These are phyloP conservation scores for Puccinellia tenuiflora DNA, from an alignment of 176 grass and related monocot species.

Conservation along the genomic window DNA sequence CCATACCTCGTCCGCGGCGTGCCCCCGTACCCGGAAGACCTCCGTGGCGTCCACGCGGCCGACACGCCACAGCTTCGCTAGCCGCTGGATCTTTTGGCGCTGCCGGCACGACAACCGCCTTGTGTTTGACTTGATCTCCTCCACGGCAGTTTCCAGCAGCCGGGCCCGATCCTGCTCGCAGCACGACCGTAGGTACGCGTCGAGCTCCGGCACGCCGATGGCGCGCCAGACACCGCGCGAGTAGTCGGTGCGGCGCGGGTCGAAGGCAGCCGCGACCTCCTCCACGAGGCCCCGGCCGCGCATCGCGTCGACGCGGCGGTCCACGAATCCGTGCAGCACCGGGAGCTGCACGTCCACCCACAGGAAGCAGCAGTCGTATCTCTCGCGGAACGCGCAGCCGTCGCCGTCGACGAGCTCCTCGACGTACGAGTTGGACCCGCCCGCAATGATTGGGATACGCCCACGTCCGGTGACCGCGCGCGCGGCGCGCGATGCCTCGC, in stretches of 20 bases:
- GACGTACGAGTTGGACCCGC: slow-evolving; percentile 84
- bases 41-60: slow-evolving; percentile 47
- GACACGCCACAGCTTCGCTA: slow-evolving; percentile 28
- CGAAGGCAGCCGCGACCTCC: not conserved
- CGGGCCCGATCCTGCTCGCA: not conserved
- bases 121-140: not conserved
- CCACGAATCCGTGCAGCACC: slow-evolving; percentile 57
- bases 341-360: slow-evolving; percentile 79
- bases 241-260: not conserved
- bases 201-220: slow-evolving; percentile 3
- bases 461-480: slow-evolving; percentile 5
- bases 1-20: slow-evolving; percentile 31
- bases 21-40: not conserved
- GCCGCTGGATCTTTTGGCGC: not conserved
- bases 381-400: slow-evolving; percentile 39
- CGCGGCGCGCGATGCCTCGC: slow-evolving; percentile 36
- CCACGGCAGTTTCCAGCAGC: not conserved
- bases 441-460: slow-evolving; percentile 61
- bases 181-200: not conserved
- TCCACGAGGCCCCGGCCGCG: slow-evolving; percentile 25
- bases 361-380: slow-evolving; percentile 69
- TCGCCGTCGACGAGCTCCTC: slow-evolving; percentile 73
- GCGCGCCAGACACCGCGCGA: not conserved
- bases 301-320: slow-evolving; percentile 73
- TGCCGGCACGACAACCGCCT: not conserved